Evolutionary conservation across 768 basidiomycete species (phyloP).

Genomic region (Leccinum subgranulosum): DNA sequence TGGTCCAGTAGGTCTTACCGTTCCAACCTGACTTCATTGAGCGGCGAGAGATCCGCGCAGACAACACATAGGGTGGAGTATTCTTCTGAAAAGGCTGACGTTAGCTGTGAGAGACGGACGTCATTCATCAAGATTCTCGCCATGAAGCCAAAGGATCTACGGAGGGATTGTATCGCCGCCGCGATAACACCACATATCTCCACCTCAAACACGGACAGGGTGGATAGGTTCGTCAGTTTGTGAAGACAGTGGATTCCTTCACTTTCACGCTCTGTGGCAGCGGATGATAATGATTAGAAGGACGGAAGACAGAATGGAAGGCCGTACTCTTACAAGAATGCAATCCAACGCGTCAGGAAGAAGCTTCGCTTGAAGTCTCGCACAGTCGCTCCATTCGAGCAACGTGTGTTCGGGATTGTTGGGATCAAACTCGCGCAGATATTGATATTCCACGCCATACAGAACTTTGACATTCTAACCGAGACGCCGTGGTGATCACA

Average conservation of each 20-base stretch:
- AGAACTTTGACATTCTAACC: too few species aligned
- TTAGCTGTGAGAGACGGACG: slow-evolving; percentile 4
- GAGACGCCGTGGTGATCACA: too few species aligned
- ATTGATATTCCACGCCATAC: too few species aligned
- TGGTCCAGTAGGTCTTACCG: slow-evolving; percentile 68
- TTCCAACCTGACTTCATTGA: slow-evolving; percentile 64
- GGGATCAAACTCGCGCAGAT: too few species aligned
- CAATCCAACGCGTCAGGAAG: slow-evolving; percentile 82
- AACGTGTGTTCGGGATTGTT: too few species aligned
- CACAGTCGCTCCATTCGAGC: too few species aligned
- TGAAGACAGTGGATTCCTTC: slow-evolving; percentile 79
- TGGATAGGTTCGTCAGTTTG: slow-evolving; percentile 70
- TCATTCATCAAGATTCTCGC: slow-evolving; percentile 12
- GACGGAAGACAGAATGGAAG: slow-evolving; percentile 1
- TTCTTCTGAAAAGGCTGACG: slow-evolving; percentile 41
- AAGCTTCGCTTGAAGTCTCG: too few species aligned
- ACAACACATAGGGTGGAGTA: slow-evolving; percentile 80
- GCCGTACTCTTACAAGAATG: slow-evolving; percentile 63
- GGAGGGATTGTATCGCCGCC: slow-evolving; percentile 69
- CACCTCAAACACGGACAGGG: slow-evolving; percentile 78
- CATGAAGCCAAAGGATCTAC: slow-evolving; percentile 65
- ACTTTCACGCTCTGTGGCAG: slow-evolving; percentile 59
- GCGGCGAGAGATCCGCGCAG: slow-evolving; percentile 70
- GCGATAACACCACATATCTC: slow-evolving; percentile 85
- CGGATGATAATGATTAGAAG: slow-evolving; percentile 7